phyloP scores from a whole-genome alignment of 805 yeast genomes.

The Candida incommunis region DNA sequence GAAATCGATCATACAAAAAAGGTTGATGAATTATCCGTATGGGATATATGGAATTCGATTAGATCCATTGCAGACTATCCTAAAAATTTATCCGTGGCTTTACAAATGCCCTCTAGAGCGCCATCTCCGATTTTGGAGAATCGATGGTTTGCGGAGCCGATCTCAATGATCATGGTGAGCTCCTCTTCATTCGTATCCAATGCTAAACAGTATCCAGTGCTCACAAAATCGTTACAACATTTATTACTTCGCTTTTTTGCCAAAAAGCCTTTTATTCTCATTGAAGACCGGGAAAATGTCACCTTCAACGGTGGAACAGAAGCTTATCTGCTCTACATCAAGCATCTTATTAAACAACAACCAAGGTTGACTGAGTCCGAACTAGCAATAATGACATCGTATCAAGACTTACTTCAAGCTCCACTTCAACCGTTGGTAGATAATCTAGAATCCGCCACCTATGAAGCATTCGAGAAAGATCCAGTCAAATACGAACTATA shows the following conservation, averaged over 20 bases:
- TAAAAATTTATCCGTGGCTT: conserved; percentile 47
- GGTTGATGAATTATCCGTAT: conserved; percentile 37
- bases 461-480: conserved; percentile 62
- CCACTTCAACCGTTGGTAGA: conserved; percentile 66
- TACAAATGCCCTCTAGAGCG: conserved; percentile 53
- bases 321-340: conserved; percentile 30
- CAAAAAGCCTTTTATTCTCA: conserved; percentile 29
- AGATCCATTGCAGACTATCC: conserved; percentile 42
- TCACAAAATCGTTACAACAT: conserved; percentile 42
- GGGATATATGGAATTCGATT: conserved; percentile 66
- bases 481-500: conserved; percentile 53
- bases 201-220: conserved; percentile 48
- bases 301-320: conserved; percentile 21
- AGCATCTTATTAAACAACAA: conserved; percentile 22
- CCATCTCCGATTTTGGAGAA: conserved; percentile 36
- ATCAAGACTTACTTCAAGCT: conserved; percentile 28
- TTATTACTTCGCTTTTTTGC: conserved; percentile 31
- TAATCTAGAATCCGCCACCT: conserved; percentile 43
- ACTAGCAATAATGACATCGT: conserved; percentile 5
- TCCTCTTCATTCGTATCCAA: conserved; percentile 44
- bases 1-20: conserved; percentile 25
- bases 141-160: conserved; percentile 60
- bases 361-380: conserved; percentile 8
- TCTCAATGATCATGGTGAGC: conserved; percentile 41
- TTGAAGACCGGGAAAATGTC: conserved; percentile 36